Evolutionary conservation across 1,284 basidiomycete genomes (phyloP).

Genomic region (Malassezia pachydermatis): DNA sequence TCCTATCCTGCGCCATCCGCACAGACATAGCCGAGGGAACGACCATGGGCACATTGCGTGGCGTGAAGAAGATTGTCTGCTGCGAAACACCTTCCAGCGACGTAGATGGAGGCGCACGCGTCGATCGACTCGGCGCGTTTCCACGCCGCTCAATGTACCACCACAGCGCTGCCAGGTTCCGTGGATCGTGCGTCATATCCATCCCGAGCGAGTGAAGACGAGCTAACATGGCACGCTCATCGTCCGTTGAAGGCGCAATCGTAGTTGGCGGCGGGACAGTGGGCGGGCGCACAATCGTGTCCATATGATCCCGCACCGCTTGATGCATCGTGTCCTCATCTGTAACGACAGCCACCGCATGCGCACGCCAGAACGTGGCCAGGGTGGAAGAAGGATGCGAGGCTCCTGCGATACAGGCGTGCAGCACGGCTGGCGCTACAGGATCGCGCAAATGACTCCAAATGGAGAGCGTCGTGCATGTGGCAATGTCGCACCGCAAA

Average conservation of each 20-base stretch:
- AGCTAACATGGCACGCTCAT: conserved; percentile 3
- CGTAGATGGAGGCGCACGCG: conserved; percentile 53
- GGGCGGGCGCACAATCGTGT: conserved; percentile 4
- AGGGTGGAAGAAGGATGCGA: too few relatives aligned
- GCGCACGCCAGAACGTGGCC: neutral
- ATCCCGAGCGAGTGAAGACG: neutral
- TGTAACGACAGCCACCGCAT: neutral
- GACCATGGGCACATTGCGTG: conserved; percentile 11
- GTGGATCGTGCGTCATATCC: neutral
- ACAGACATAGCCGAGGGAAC: neutral
- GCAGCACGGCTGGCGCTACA: conserved; percentile 62
- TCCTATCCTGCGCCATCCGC: neutral
- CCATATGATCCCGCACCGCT: neutral
- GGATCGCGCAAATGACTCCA: conserved; percentile 66
- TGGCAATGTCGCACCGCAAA: conserved; percentile 70
- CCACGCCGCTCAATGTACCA: conserved; percentile 9
- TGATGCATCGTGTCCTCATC: neutral
- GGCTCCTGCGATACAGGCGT: conserved; percentile 55
- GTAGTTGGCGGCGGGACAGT: neutral
- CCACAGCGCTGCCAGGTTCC: conserved; percentile 11
- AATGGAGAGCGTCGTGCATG: conserved; percentile 56
- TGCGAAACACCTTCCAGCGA: conserved; percentile 72
- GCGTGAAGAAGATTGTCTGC: conserved; percentile 81
- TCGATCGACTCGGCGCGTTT: conserved; percentile 2
- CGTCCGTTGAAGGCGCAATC: neutral